Conservation (phyloP, 2,329 filamentous ascomycete species). For the Fusarium keratoplasticum region DNA sequence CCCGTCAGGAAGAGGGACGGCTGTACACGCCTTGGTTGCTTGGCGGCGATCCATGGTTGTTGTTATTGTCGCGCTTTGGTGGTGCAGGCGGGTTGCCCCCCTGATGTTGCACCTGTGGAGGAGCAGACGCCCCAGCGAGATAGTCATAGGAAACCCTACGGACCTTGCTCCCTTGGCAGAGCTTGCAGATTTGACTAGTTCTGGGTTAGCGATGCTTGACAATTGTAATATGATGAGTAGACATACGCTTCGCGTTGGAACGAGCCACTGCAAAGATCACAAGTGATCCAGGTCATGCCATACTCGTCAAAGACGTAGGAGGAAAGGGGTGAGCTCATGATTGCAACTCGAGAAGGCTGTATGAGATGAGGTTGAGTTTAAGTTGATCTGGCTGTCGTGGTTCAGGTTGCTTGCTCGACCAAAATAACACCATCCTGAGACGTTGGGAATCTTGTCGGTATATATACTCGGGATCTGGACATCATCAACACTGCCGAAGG, state of each 20-base stretch:
- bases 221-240: neutral
- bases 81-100: conserved; percentile 27
- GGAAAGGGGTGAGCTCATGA: conserved; percentile 29
- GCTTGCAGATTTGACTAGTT: conserved; percentile 26
- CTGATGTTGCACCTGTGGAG: conserved; percentile 15
- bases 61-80: conserved; percentile 23
- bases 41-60: conserved; percentile 18
- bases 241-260: conserved; percentile 37
- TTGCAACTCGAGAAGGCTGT: neutral
- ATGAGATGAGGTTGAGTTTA: conserved; percentile 3
- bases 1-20: conserved; percentile 3
- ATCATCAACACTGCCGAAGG: conserved; percentile 2
- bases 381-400: neutral
- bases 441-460: conserved; percentile 13
- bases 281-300: conserved; percentile 43
- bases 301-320: conserved; percentile 38
- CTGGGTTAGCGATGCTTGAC: neutral
- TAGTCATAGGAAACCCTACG: conserved; percentile 38
- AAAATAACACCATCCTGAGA: neutral
- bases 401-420: neutral
- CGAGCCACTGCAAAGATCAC: conserved; percentile 39
- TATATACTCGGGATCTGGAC: conserved; percentile 34
- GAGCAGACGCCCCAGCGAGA: conserved; percentile 18
- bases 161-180: conserved; percentile 42
- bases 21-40: conserved; percentile 28